Percentiles rank a stretch among this genome's conserved stretches.
These are phyloP conservation scores for Paspalum vaginatum DNA, from an alignment of 176 grass and related monocot species.

Conservation along the genomic window DNA sequence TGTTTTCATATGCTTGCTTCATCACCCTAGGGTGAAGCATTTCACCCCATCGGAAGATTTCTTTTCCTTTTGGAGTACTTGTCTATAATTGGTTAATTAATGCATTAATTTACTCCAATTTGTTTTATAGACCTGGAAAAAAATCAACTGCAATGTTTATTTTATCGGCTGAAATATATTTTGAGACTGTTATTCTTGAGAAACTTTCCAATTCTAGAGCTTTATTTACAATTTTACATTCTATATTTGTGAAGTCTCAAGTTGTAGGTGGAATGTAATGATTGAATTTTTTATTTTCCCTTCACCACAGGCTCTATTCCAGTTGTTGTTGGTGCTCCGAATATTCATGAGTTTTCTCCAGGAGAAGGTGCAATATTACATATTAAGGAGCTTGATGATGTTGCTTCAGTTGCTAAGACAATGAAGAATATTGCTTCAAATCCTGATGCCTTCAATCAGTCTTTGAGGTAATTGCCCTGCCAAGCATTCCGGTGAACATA, in stretches of 20 bases:
- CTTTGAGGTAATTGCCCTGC: conserved; percentile 67
- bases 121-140: conserved; percentile 30
- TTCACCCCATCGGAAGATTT: background rate
- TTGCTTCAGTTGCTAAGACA: conserved; percentile 64
- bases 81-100: background rate
- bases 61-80: conserved; percentile 5
- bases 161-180: conserved; percentile 35
- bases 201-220: conserved; percentile 26
- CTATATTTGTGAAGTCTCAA: conserved; percentile 24
- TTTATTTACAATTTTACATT: conserved; percentile 39
- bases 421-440: conserved; percentile 86
- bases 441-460: conserved; percentile 75
- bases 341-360: conserved; percentile 95
- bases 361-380: conserved; percentile 78
- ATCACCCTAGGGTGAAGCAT: background rate
- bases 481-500: background rate
- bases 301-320: conserved; percentile 76
- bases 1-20: conserved; percentile 10
- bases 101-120: conserved; percentile 2
- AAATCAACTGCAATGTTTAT: background rate
- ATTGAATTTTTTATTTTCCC: conserved; percentile 31
- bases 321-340: conserved; percentile 92
- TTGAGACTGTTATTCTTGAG: background rate
- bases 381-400: conserved; percentile 85
- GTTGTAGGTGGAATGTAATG: conserved; percentile 27